Base-by-base conservation (phyloP, 2,329 filamentous ascomycete genomes). In the Dothiorella sarmentorum region DNA sequence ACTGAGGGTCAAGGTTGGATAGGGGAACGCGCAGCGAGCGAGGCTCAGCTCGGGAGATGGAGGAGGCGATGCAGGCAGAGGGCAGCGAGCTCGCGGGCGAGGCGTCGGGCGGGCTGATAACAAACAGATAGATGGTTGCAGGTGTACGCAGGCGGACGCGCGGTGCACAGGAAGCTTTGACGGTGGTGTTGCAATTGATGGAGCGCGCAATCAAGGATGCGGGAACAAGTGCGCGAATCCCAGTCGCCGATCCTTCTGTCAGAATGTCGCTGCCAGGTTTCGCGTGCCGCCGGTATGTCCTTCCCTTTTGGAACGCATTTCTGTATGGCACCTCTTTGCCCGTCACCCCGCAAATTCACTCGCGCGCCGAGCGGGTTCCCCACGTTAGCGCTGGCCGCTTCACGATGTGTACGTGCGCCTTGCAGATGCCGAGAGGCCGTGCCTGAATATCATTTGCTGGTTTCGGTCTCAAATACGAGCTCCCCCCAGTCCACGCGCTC, bases 381-480 rank as follows among this genome's bases (percentile, higher is more conserved):
- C 49, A 35, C n/a, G 43, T 33, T 49, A 33, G 37, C 31, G 55
- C 43, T 47, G 55, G 55, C 47, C 35, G 49, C 49, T 53, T 53
- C 49, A 53, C 49, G 49, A 53, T 40, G 49, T 53, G 49, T 53
- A 35, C 49, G 35, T 53, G 49, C 49, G 49, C 33, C 49, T 29
- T 37, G 49, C 49, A 53, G 35, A 18, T 53, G 49, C 49, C 49
- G 49, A 53, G 49, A 22, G n/a, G n/a, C n/a, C 55, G 55, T 58
- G 55, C 55, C 55, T 58, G 55, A 58, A 58, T 38, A 58, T 58
- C 55, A 49, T 47, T 49, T 58, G 55, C 55, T 47, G 55, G 42
- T 58, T 58, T 17, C 17, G 49, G 49, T 17, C 49, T 38, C 17
- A 22, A 35, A n/a, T 31, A 18, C 20, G 5, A 24, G n/a, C 17